These are phyloP conservation scores for Dimocarpus longan DNA, from an alignment of 345 rosid species.

Conservation along the genomic window DNA sequence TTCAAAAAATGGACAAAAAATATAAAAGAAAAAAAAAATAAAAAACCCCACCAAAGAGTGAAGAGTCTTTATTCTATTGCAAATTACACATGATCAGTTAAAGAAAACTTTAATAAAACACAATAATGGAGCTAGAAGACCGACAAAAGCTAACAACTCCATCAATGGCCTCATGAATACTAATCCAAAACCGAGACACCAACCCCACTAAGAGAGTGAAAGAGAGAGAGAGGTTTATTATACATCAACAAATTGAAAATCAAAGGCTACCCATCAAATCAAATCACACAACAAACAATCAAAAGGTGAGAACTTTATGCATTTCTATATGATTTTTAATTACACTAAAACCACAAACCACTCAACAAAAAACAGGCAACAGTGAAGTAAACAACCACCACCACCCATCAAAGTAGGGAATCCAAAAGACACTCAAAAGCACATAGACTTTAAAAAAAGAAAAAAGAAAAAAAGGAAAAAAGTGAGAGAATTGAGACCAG, in stretches of 20 bases:
- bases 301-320: background rate
- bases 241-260: conserved; percentile 17
- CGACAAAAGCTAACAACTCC: conserved; percentile 40
- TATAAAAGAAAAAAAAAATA: background rate
- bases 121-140: conserved; percentile 15
- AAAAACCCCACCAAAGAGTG: conserved; percentile 2
- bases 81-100: conserved; percentile 5
- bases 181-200: conserved; percentile 36
- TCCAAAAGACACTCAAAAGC: background rate
- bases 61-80: background rate
- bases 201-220: conserved; percentile 30
- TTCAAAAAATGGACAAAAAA: conserved; percentile 4
- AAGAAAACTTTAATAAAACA: conserved; percentile 4
- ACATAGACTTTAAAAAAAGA: background rate
- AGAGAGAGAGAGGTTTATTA: background rate
- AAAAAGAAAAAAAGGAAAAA: background rate
- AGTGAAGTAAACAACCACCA: background rate
- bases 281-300: background rate
- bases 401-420: conserved; percentile 9
- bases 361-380: background rate
- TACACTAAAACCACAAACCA: background rate
- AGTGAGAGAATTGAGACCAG: conserved; percentile 38
- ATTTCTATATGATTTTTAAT: background rate
- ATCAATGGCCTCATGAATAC: conserved; percentile 42
- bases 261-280: conserved; percentile 17